phyloP scores from a whole-genome alignment of 352 stramenopile genomes.

The Globisporangium recalcitrans region DNA sequence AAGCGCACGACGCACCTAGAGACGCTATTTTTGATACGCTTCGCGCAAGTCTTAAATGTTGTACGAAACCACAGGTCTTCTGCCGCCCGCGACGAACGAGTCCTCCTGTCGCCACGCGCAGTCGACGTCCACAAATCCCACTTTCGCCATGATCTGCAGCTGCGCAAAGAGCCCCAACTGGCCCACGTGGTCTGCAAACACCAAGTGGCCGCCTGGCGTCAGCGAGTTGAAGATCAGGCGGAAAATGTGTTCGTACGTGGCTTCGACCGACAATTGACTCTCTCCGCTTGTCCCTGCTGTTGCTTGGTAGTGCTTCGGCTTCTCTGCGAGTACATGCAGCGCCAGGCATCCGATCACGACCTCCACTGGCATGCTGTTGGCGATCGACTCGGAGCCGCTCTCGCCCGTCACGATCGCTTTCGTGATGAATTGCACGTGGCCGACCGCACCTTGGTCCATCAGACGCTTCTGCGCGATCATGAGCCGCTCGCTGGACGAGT shows the following conservation, averaged over 20 bases:
- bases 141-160: conserved; percentile 42
- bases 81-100: conserved; percentile 65
- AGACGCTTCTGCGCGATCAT: conserved; percentile 46
- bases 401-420: conserved; percentile 11
- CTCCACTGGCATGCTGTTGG: conserved; percentile 32
- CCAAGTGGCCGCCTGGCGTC: conserved; percentile 51
- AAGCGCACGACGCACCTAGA: no score
- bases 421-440: conserved; percentile 25
- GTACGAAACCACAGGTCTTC: conserved; percentile 23
- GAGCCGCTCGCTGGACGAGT: conserved; percentile 50
- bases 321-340: conserved; percentile 61
- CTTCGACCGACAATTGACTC: conserved; percentile 14
- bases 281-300: neutral
- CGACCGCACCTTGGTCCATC: neutral
- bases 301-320: conserved; percentile 40
- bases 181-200: conserved; percentile 72
- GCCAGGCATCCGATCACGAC: conserved; percentile 60
- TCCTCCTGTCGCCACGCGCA: conserved; percentile 69
- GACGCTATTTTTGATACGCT: no score
- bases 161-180: conserved; percentile 61
- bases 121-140: conserved; percentile 71
- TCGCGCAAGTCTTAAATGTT: neutral
- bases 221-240: conserved; percentile 44
- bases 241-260: conserved; percentile 54
- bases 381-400: conserved; percentile 19